These are phyloP conservation scores for Globisporangium megalacanthum DNA, from an alignment of 352 stramenopile species.

Conservation along the genomic window DNA sequence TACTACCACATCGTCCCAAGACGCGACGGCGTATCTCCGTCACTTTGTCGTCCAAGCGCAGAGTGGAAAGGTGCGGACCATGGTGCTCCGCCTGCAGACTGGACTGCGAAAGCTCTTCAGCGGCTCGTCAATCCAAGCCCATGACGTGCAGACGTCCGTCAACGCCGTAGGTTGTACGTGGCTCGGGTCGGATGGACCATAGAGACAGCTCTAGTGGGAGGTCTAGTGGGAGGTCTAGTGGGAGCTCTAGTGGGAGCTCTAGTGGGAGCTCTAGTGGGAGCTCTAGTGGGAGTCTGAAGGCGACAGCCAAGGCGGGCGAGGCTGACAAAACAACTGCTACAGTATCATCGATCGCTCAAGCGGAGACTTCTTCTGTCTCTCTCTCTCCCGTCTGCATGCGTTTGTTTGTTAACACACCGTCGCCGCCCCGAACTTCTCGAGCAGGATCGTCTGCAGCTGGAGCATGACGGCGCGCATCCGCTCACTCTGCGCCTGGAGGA, in stretches of 20 bases:
- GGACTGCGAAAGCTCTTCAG: not conserved
- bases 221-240: too few relatives aligned
- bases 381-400: not conserved
- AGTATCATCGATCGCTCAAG: too few relatives aligned
- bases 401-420: not conserved
- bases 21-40: not conserved
- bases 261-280: too few relatives aligned
- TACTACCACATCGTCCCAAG: not conserved
- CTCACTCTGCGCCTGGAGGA: conserved; percentile 2
- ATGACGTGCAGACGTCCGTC: not conserved
- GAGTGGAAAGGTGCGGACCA: not conserved
- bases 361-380: too few relatives aligned
- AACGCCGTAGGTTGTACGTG: too few relatives aligned
- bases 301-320: too few relatives aligned
- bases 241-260: too few relatives aligned
- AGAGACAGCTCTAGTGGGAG: too few relatives aligned
- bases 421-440: not conserved
- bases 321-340: too few relatives aligned
- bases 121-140: too few relatives aligned
- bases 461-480: conserved; percentile 1
- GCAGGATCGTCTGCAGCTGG: not conserved
- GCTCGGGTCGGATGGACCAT: too few relatives aligned
- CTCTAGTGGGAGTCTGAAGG: too few relatives aligned
- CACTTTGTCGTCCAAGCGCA: not conserved
- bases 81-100: not conserved